Base-by-base conservation (phyloP, 768 basidiomycete species). In the Panaeolus cyanescens region DNA sequence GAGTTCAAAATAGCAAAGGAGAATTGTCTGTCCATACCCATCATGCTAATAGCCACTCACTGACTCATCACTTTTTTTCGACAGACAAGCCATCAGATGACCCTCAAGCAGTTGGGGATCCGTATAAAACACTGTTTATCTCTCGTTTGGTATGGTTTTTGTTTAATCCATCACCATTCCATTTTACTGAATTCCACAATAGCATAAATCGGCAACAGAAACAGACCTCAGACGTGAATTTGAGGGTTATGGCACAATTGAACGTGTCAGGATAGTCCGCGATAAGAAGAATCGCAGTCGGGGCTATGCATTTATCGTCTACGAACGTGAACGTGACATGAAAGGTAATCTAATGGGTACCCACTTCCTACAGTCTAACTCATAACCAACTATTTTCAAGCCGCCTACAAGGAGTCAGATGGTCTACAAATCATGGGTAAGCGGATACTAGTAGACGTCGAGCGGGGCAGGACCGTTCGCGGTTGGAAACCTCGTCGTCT, bases 321-420 rank as follows among this genome's bases (percentile, higher is more conserved):
- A 94, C 66, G 97, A 99, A 72, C 87, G 97, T 31, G 97, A 99
- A 77, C 87, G 96, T 61, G 97, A 99, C 73, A 99, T 99, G 97
- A 99, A 99, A 86, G 96, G 96, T 96, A 73, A 50, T 60, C 71
- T 65, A 64, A 36, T 45, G 56, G 19, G 32, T 62, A 62, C 22
- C 20, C 60, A 60, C 58, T 59, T 59, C 57, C 55, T 53, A 15
- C 59, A 67, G 55, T 62, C 55, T 28, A 50, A 55, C 53, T 56
- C 63, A 36, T 66, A 64, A 59, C 61, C 60, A 54, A n/a, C 55
- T 66, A 45, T 65, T 65, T 39, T 61, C 45, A 65, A 92, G 90
- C 91, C 65, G 97, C 96, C 13, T 99, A 99, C 84, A 99, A 99
- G 77, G 97, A 99, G 74, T 98, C 96, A 19, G 96, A 99, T 69